Evolutionary conservation across 345 rosid genomes (phyloP), one percentile per base, ranked within the genome.

Genomic region (Xanthoceras sorbifolium): DNA sequence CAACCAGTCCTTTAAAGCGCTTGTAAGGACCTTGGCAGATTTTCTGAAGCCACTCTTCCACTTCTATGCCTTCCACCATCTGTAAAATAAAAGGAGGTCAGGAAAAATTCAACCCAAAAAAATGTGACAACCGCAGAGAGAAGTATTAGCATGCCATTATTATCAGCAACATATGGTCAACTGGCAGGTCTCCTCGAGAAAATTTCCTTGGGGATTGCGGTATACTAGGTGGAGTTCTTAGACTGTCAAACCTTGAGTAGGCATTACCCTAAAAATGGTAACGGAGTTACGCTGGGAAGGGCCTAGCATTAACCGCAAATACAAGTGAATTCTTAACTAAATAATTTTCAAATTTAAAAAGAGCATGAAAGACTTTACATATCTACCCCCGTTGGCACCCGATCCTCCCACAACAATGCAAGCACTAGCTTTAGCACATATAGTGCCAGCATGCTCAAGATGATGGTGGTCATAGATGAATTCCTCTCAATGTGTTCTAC

Each of bases 371-470:
- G 40, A 42, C 89, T 84, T 78, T n/a, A 95, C 99, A 86, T 88
- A 87, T 88, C 97, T 87, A 63, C 82, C 86, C 48, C 87, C 83
- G 64, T 85, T 88, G 78, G 89, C 60, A 73, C 89, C 90, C 78
- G 94, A 87, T 67, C 97, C 98, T 79, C 99, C 98, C 28, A 96
- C 93, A 74, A 96, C 82, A 82, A 76, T 31, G 74, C 98, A 93
- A 25, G 91, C 85, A 77, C 82, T 87, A 46, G 94, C 73, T 82
- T 93, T 95, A 73, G 90, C 93, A 75, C 99, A 95, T 44, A 93
- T 90, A 81, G 89, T 92, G 40, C 99, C 98, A 31, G 97, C 97
- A 89, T 95, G 99, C 86, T 95, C 99, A 75, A 92, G 90, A 80
- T 93, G 98, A 84, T 90, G 97, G 9, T 93, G 92, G 77, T 95